phyloP scores from a whole-genome alignment of 2,329 filamentous ascomycete genomes.

The Lecanicillium sp. region DNA sequence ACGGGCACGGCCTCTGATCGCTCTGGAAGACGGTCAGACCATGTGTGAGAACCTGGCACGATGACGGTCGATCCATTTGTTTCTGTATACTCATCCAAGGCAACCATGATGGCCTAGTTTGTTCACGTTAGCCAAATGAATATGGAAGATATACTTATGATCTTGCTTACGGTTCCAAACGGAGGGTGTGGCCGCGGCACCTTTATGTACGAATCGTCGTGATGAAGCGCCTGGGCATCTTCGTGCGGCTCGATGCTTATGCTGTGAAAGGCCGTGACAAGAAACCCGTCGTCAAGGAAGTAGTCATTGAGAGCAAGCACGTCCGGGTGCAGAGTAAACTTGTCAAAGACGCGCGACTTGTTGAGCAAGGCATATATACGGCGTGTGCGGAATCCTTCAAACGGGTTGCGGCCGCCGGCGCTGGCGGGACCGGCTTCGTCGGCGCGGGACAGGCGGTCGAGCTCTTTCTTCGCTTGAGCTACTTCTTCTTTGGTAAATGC shows the following conservation, averaged over 20 bases:
- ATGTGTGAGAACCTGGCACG: constrained; percentile 26
- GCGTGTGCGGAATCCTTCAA: constrained; percentile 28
- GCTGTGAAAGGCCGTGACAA: constrained; percentile 26
- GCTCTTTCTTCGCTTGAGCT: constrained; percentile 13
- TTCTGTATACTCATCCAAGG: constrained; percentile 22
- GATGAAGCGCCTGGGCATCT: constrained; percentile 26
- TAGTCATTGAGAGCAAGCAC: constrained; percentile 30
- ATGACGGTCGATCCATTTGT: constrained; percentile 27
- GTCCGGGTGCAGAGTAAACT: constrained; percentile 23
- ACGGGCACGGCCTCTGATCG: constrained; percentile 22
- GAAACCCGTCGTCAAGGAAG: constrained; percentile 29
- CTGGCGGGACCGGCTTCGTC: constrained; percentile 17
- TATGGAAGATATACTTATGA: not conserved
- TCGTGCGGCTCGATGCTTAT: constrained; percentile 31
- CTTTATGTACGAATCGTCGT: constrained; percentile 21
- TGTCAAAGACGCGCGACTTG: constrained; percentile 29
- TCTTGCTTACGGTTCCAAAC: constrained; percentile 19
- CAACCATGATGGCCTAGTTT: constrained; percentile 19
- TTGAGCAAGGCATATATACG: constrained; percentile 30
- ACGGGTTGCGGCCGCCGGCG: constrained; percentile 23
- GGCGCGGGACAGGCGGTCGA: constrained; percentile 15
- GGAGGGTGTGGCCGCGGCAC: constrained; percentile 25
- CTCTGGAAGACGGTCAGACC: constrained; percentile 18
- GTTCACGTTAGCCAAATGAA: not conserved
- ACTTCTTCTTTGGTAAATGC: constrained; percentile 23